Evolutionary conservation across 2,329 filamentous ascomycete species (phyloP), one percentile per base, ranked within the genome.

Genomic region (Fusarium anguioides): DNA sequence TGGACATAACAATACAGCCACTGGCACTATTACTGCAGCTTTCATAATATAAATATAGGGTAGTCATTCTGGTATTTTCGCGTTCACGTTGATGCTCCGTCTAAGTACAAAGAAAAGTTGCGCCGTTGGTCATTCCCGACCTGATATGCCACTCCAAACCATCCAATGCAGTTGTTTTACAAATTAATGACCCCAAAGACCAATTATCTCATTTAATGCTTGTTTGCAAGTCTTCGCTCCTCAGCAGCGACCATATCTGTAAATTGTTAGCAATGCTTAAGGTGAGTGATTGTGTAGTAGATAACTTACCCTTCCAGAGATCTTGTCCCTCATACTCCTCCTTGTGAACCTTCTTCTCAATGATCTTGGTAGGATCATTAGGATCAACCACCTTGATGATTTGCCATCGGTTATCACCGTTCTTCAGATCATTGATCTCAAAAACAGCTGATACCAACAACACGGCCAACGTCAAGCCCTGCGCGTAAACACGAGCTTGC

Each of bases 401-500:
- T 86, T 96, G 90, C 91, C 91, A 97, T 76, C 91, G 85, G 66
- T 90, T 91, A 74, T 86, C 86, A 40, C 93, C 93, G 74, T 86
- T 87, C 76, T 89, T 89, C 68, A 91, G 91, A 79, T 99, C 96
- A 46, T 79, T 80, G 65, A 87, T 84, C 86, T 97, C 94, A 72
- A 97, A 91, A 6, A 88, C 90, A 40, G 95, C 93, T 29, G 89
- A 91, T 54, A 92, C 89, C 74, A 97, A 85, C 48, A 97, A 82
- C 41, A 97, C 93, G 64, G 90, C 91, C 44, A 97, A 82, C 6
- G 94, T 97, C 73, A 97, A 82, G 9, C 92, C 93, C 82, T 97
- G 94, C 2, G 94, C 94, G 80, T 97, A 97, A 66, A 97, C 91
- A 86, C 94, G 90, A 24, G 94, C 94, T 84, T 97, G 94, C 17